A percentile compares a stretch with the other conserved stretches of the same genome.
phyloP scores from a whole-genome alignment of 1,139 yeast species.

The Suhomyces terraborum region DNA sequence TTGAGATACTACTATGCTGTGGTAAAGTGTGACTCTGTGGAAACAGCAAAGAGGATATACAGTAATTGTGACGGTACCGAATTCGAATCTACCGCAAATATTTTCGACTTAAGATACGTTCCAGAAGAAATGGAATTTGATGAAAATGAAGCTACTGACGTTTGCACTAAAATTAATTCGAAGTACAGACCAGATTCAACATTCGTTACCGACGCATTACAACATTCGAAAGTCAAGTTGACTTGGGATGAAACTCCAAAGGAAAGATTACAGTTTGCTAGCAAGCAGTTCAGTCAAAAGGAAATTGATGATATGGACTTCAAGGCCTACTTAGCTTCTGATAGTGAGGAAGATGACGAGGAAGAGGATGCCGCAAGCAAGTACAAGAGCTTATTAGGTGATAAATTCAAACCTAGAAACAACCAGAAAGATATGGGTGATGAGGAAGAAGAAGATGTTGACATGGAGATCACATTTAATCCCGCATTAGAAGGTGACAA shows the following conservation, averaged over 20 bases:
- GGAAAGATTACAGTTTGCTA: slow-evolving; percentile 78
- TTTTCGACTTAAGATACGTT: slow-evolving; percentile 87
- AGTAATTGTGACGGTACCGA: slow-evolving; percentile 93
- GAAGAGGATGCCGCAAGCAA: slow-evolving; percentile 52
- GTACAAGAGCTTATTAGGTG: slow-evolving; percentile 63
- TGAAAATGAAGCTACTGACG: slow-evolving; percentile 68
- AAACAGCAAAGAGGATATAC: slow-evolving; percentile 75
- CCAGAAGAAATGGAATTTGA: slow-evolving; percentile 92
- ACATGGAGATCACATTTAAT: slow-evolving; percentile 94
- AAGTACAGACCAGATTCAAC: slow-evolving; percentile 74
- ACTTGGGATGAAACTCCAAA: slow-evolving; percentile 99
- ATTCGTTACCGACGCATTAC: slow-evolving; percentile 91
- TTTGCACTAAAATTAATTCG: slow-evolving; percentile 70
- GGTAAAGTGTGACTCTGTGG: slow-evolving; percentile 76
- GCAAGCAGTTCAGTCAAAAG: slow-evolving; percentile 81
- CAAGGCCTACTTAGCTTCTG: slow-evolving; percentile 92
- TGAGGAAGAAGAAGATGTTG: slow-evolving; percentile 68
- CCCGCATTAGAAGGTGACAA: slow-evolving; percentile 68
- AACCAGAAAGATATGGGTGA: slow-evolving; percentile 27
- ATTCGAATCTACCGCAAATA: slow-evolving; percentile 92
- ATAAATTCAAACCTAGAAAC: slow-evolving; percentile 37
- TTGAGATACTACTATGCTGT: slow-evolving; percentile 90
- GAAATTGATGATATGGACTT: slow-evolving; percentile 97
- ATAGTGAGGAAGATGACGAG: slow-evolving; percentile 59
- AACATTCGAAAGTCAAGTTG: slow-evolving; percentile 87